Percentiles rank a stretch among this genome's conserved stretches.
These are phyloP conservation scores for Alloascoidea hylecoeti DNA, from an alignment of 805 yeast species.

Conservation along the genomic window DNA sequence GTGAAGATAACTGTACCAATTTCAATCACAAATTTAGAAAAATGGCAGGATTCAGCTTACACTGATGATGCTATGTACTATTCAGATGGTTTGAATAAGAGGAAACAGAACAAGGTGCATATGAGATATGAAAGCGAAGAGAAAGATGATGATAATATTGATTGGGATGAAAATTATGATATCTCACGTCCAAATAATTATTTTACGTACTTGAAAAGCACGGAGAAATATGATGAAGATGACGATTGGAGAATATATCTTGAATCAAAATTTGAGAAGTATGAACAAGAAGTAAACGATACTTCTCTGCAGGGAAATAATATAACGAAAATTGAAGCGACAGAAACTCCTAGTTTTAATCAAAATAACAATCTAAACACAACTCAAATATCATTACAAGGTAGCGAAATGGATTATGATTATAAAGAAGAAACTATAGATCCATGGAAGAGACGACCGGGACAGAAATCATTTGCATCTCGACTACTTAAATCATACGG, in stretches of 20 bases:
- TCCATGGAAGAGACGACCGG: too few relatives aligned
- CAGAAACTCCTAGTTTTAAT: conserved; percentile 1
- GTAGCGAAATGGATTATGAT: conserved; percentile 2
- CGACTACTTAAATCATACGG: conserved; percentile 7
- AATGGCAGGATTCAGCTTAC: too few relatives aligned
- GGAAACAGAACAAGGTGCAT: not conserved
- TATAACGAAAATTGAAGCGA: not conserved
- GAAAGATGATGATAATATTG: not conserved
- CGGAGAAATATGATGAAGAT: conserved; percentile 6
- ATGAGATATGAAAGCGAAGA: not conserved
- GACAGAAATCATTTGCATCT: conserved; percentile 2
- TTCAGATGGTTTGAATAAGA: too few relatives aligned
- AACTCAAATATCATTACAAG: too few relatives aligned
- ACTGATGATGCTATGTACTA: too few relatives aligned
- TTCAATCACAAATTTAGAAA: too few relatives aligned
- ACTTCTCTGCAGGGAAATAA: not conserved
- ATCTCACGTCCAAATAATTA: conserved; percentile 6
- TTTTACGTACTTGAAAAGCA: conserved; percentile 5
- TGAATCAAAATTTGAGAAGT: conserved; percentile 1
- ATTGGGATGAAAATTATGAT: conserved; percentile 9
- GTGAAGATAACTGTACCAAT: too few relatives aligned
- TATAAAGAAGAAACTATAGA: conserved; percentile 1
- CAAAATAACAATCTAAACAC: not conserved
- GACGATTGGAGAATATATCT: conserved; percentile 9
- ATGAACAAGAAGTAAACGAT: conserved; percentile 4